These are phyloP conservation scores for Nannochloropsis oceanica DNA, from an alignment of 108 stramenopile species.

Conservation along the genomic window DNA sequence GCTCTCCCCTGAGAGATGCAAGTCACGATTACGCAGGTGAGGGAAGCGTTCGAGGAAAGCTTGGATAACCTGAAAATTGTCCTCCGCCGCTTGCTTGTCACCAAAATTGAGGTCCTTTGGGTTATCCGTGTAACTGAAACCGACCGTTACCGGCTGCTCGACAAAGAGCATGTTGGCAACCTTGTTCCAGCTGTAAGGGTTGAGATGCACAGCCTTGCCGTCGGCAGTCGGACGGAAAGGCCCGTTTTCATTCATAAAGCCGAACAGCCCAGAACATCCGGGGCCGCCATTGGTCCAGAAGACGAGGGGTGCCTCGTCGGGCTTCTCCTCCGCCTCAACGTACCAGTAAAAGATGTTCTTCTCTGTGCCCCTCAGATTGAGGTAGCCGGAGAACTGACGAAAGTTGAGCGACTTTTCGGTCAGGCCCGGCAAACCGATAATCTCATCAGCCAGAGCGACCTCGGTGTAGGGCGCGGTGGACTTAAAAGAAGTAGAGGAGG, in stretches of 20 bases:
- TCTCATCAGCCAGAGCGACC: background rate
- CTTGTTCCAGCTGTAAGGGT: constrained; percentile 42
- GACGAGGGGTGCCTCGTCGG: constrained; percentile 16
- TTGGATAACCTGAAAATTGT: constrained; percentile 18
- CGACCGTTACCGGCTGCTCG: background rate
- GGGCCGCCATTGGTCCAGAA: constrained; percentile 44
- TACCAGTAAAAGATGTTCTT: constrained; percentile 33
- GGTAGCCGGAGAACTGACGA: constrained; percentile 24
- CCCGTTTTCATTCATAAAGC: constrained; percentile 40
- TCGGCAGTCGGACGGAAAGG: constrained; percentile 28
- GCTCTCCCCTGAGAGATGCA: constrained; percentile 15
- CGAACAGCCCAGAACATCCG: constrained; percentile 40
- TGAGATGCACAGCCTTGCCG: constrained; percentile 18
- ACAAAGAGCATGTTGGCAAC: constrained; percentile 5
- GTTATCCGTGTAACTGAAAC: background rate
- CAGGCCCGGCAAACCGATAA: background rate
- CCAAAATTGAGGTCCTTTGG: background rate
- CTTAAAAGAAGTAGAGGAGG: background rate
- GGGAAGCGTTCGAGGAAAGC: constrained; percentile 9
- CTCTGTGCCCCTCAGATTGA: background rate
- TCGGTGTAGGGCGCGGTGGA: background rate
- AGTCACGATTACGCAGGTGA: background rate
- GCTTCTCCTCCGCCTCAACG: constrained; percentile 17
- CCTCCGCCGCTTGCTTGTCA: constrained; percentile 9
- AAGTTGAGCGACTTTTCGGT: background rate